phyloP scores from a whole-genome alignment of 1,139 yeast genomes.

The Sugiyamaella neomexicana region DNA sequence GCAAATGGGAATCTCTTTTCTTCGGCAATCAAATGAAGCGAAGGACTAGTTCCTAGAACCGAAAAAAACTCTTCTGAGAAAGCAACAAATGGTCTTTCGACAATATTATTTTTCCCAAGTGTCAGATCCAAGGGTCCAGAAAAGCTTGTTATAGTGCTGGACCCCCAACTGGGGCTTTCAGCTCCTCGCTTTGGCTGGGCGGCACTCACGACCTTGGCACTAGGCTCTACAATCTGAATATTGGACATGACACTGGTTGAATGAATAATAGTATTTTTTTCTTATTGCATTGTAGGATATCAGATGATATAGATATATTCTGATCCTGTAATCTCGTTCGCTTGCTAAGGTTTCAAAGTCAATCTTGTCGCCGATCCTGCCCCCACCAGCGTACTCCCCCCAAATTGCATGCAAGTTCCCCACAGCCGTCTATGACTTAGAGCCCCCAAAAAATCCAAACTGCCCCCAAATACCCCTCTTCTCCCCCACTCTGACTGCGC shows the following conservation, averaged over 20 bases:
- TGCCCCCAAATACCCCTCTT: constrained; percentile 1
- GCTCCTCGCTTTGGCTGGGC: constrained; percentile 13
- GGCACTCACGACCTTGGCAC: constrained; percentile 4
- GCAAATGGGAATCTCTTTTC: constrained; percentile 27
- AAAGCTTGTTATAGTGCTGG: constrained; percentile 1
- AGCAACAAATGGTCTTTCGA: constrained; percentile 23
- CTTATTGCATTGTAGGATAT: not conserved
- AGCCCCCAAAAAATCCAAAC: not conserved
- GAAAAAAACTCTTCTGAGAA: constrained; percentile 19
- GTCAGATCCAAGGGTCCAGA: constrained; percentile 14
- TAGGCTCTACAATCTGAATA: constrained; percentile 7
- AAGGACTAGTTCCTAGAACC: constrained; percentile 20
- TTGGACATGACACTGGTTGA: constrained; percentile 1
- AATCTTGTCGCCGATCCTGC: not conserved
- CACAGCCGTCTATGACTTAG: not conserved
- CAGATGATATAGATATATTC: not conserved
- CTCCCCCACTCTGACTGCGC: not conserved
- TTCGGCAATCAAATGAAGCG: constrained; percentile 22
- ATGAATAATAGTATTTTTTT: no score
- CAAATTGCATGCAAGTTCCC: not conserved
- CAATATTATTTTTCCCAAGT: not conserved
- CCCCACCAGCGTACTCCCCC: not conserved
- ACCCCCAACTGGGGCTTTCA: constrained; percentile 12
- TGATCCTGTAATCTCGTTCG: not conserved
- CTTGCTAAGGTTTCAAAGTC: not conserved